A percentile compares a stretch with the other conserved stretches of the same genome.
Evolutionary conservation across 495 filamentous ascomycete species (phyloP).

Genomic region (Glutinoglossum americanum): DNA sequence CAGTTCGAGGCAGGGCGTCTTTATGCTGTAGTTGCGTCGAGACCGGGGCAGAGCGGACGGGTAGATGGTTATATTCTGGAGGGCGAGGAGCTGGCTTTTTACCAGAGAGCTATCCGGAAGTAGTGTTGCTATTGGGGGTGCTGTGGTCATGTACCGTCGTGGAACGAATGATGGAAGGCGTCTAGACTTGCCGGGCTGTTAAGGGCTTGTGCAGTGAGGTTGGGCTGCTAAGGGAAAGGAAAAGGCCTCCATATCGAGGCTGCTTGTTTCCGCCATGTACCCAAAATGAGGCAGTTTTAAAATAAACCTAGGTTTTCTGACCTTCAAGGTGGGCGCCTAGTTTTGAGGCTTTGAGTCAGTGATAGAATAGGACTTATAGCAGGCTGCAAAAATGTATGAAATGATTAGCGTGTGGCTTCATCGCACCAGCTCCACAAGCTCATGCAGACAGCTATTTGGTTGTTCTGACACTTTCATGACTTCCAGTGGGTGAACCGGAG

Average conservation of each 20-base stretch:
- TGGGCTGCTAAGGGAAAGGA: background rate
- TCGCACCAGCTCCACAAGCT: too few relatives aligned
- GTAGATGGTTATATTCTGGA: constrained; percentile 94
- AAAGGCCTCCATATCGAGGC: background rate
- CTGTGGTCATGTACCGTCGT: background rate
- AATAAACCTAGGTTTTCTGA: background rate
- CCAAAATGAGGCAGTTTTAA: background rate
- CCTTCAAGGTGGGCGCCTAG: background rate
- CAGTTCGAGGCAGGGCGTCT: constrained; percentile 98
- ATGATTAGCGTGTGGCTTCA: too few relatives aligned
- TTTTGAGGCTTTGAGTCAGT: background rate
- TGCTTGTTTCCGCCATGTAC: background rate
- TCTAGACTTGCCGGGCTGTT: background rate
- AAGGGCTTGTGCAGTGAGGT: background rate
- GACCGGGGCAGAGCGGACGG: constrained; percentile 92
- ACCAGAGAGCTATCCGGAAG: constrained; percentile 95
- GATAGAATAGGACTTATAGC: background rate
- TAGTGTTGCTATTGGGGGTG: constrained; percentile 26
- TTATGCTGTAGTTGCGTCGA: constrained; percentile 72
- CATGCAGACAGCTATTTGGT: too few relatives aligned
- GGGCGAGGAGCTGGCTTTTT: constrained; percentile 98
- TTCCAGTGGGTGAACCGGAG: too few relatives aligned
- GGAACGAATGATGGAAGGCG: background rate
- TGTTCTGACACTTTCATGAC: too few relatives aligned
- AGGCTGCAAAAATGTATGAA: background rate